Conservation (phyloP, 768 basidiomycete species). For the Pholiota microspora region DNA sequence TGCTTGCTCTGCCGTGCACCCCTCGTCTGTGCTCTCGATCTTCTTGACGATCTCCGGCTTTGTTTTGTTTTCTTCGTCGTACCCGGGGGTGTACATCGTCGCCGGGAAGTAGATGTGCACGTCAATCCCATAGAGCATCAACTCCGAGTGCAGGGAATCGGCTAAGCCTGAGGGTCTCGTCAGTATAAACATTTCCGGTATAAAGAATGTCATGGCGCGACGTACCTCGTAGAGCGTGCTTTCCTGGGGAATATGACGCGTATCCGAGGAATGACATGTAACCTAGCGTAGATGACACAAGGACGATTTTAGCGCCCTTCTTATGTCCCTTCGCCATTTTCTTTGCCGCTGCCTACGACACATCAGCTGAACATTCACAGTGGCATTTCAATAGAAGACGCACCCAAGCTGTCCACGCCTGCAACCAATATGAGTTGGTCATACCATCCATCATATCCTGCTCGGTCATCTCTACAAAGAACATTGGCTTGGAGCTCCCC, state of each 20-base stretch:
- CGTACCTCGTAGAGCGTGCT: slow-evolving; percentile 71
- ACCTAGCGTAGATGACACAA: slow-evolving; percentile 73
- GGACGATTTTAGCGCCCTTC: slow-evolving; percentile 65
- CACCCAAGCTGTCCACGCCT: slow-evolving; percentile 59
- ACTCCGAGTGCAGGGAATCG: slow-evolving; percentile 78
- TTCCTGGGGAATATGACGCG: slow-evolving; percentile 77
- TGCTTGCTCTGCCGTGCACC: slow-evolving; percentile 60
- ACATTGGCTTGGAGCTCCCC: slow-evolving; percentile 67
- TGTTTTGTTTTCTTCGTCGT: slow-evolving; percentile 67
- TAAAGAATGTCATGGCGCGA: too few species aligned
- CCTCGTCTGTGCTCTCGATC: slow-evolving; percentile 68
- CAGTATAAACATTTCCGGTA: too few species aligned
- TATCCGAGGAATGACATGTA: slow-evolving; percentile 79
- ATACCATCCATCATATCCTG: slow-evolving; percentile 50
- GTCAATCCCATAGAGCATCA: slow-evolving; percentile 72
- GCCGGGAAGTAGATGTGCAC: slow-evolving; percentile 83
- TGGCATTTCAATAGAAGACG: slow-evolving; percentile 4
- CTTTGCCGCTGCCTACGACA: slow-evolving; percentile 58
- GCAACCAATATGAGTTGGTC: slow-evolving; percentile 45
- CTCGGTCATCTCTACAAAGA: slow-evolving; percentile 69
- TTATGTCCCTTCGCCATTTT: slow-evolving; percentile 61
- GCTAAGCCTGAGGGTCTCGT: slow-evolving; percentile 47
- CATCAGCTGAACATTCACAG: not conserved
- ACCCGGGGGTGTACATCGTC: slow-evolving; percentile 79
- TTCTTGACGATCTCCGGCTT: slow-evolving; percentile 76